phyloP scores from a whole-genome alignment of 2,329 filamentous ascomycete species.

The Phaeomoniella chlamydospora region DNA sequence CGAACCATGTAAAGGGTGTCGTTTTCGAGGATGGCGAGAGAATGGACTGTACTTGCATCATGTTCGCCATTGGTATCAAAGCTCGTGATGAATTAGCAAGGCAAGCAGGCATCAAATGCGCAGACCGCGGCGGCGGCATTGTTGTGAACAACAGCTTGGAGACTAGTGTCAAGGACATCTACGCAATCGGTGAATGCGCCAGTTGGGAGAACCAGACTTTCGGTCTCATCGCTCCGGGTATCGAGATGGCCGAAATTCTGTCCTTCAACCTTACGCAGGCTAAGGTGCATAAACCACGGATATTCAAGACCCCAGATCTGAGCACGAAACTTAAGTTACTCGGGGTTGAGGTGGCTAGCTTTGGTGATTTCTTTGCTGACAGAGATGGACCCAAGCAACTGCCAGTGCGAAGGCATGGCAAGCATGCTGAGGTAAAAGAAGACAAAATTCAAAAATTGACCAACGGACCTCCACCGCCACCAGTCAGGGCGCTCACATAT shows the following conservation, averaged over 20 bases:
- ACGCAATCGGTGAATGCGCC: conserved; percentile 82
- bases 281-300: conserved; percentile 51
- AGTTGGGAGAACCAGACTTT: conserved; percentile 81
- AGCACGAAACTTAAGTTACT: conserved; percentile 86
- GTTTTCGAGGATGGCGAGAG: conserved; percentile 67
- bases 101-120: conserved; percentile 55
- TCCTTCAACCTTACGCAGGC: conserved; percentile 84
- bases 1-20: conserved; percentile 57
- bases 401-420: conserved; percentile 40
- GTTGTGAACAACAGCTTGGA: conserved; percentile 49
- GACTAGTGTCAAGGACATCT: conserved; percentile 60
- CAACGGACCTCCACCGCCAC: conserved; percentile 38
- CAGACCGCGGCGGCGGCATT: conserved; percentile 61
- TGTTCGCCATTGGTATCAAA: conserved; percentile 79
- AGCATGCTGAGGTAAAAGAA: conserved; percentile 21
- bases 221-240: conserved; percentile 74
- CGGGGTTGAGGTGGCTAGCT: conserved; percentile 82
- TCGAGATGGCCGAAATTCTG: conserved; percentile 87
- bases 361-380: conserved; percentile 88
- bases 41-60: conserved; percentile 66
- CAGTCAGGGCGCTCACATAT: conserved; percentile 74
- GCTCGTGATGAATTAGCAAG: conserved; percentile 65
- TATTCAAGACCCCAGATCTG: conserved; percentile 69
- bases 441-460: conserved; percentile 37
- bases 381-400: conserved; percentile 64